These are phyloP conservation scores for Silene vulgaris DNA, from an alignment of 179 eudicot genomes.

Conservation along the genomic window DNA sequence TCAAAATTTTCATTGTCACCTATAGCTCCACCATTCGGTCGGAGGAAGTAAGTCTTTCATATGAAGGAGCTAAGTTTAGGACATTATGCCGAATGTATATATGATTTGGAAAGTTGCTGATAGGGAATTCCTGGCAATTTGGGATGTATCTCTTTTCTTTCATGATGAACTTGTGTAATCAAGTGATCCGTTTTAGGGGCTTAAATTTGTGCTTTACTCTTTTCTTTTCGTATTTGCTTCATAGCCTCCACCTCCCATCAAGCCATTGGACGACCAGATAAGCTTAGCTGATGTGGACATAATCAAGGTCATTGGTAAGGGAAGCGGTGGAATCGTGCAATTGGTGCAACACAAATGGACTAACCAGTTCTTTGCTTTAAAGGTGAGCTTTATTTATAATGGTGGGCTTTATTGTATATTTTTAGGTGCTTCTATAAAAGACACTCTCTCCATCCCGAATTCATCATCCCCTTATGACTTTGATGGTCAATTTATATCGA, in stretches of 20 bases:
- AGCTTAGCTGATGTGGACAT: slow-evolving; percentile 90
- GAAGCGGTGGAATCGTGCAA: slow-evolving; percentile 89
- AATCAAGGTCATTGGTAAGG: slow-evolving; percentile 88
- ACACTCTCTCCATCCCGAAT: not conserved
- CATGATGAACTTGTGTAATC: slow-evolving; percentile 1
- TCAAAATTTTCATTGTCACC: no score
- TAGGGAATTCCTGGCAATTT: not conserved
- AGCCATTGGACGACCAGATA: slow-evolving; percentile 84
- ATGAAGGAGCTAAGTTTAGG: not conserved
- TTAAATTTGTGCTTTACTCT: slow-evolving; percentile 12
- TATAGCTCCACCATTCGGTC: no score
- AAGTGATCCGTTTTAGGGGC: slow-evolving; percentile 2
- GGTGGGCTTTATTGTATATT: slow-evolving; percentile 3
- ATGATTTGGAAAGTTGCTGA: not conserved
- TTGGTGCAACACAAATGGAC: slow-evolving; percentile 99
- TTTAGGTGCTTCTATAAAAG: not conserved
- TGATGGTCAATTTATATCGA: no score
- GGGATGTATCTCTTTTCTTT: not conserved
- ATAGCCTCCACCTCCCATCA: slow-evolving; percentile 84
- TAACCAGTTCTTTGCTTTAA: slow-evolving; percentile 89
- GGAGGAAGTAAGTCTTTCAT: not conserved
- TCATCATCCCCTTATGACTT: no score
- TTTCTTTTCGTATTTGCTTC: slow-evolving; percentile 16
- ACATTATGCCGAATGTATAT: not conserved
- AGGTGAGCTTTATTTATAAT: slow-evolving; percentile 40